These are phyloP conservation scores for Fusarium chaquense DNA, from an alignment of 2,329 filamentous ascomycete genomes.

Conservation along the genomic window DNA sequence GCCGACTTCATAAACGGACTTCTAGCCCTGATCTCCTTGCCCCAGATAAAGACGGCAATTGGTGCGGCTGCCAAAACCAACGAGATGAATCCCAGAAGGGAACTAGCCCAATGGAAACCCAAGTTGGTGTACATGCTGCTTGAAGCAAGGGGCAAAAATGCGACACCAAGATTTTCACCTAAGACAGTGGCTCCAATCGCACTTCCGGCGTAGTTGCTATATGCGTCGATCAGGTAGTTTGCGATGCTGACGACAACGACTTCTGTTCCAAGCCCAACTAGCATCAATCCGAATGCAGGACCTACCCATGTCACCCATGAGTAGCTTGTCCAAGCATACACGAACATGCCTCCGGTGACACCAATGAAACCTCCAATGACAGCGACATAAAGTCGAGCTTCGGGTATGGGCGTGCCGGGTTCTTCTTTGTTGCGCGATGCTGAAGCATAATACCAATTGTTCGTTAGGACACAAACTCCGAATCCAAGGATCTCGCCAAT, in stretches of 20 bases:
- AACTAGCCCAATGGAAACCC: slow-evolving; percentile 37
- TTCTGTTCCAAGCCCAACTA: slow-evolving; percentile 27
- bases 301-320: slow-evolving; percentile 22
- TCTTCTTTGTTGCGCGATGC: slow-evolving; percentile 24
- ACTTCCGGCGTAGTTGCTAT: slow-evolving; percentile 32
- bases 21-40: slow-evolving; percentile 25
- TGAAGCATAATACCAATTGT: slow-evolving; percentile 37
- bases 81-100: slow-evolving; percentile 24
- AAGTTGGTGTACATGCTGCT: slow-evolving; percentile 33
- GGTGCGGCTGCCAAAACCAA: slow-evolving; percentile 24
- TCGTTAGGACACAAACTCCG: slow-evolving; percentile 11
- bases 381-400: slow-evolving; percentile 31
- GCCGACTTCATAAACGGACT: slow-evolving; percentile 36
- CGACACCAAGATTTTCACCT: slow-evolving; percentile 31
- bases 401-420: slow-evolving; percentile 27
- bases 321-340: slow-evolving; percentile 34
- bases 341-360: slow-evolving; percentile 26
- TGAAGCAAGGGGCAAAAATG: slow-evolving; percentile 30
- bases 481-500: slow-evolving; percentile 31
- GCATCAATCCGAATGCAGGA: slow-evolving; percentile 18
- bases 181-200: slow-evolving; percentile 26
- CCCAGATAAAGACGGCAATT: slow-evolving; percentile 30
- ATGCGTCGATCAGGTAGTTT: slow-evolving; percentile 32
- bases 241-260: slow-evolving; percentile 33
- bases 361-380: slow-evolving; percentile 31